Percentiles rank a stretch among this genome's conserved stretches.
Conservation (phyloP, 73 alveolate genomes). For the Tetrahymena elliotti region DNA sequence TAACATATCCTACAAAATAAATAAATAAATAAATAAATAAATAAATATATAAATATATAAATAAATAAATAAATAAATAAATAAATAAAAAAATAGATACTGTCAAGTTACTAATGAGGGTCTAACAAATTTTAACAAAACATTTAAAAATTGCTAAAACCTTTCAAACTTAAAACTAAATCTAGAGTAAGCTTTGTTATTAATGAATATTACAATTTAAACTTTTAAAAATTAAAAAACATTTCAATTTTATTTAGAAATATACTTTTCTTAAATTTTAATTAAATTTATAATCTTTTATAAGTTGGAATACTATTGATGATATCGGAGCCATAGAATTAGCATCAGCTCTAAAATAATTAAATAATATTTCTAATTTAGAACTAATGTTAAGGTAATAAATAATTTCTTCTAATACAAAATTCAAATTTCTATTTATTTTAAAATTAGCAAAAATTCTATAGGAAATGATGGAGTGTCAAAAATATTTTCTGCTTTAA, state of each 20-base stretch:
- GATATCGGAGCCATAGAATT: not conserved
- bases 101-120: not conserved
- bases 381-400: not conserved
- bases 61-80: too few relatives aligned
- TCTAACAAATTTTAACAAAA: too few relatives aligned
- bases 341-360: not conserved
- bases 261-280: too few relatives aligned
- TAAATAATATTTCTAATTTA: not conserved
- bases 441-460: not conserved
- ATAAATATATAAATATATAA: too few relatives aligned
- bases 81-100: not conserved
- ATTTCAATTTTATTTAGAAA: too few relatives aligned
- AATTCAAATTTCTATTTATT: too few relatives aligned
- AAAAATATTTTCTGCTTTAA: not conserved
- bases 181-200: not conserved
- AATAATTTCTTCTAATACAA: too few relatives aligned
- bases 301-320: not conserved
- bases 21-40: too few relatives aligned
- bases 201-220: too few relatives aligned
- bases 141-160: not conserved
- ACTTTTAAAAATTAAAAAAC: too few relatives aligned
- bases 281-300: too few relatives aligned
- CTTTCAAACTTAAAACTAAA: not conserved
- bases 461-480: not conserved
- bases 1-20: too few relatives aligned